phyloP scores from a whole-genome alignment of 306 rosid genomes.

The Arachis hypogaea region DNA sequence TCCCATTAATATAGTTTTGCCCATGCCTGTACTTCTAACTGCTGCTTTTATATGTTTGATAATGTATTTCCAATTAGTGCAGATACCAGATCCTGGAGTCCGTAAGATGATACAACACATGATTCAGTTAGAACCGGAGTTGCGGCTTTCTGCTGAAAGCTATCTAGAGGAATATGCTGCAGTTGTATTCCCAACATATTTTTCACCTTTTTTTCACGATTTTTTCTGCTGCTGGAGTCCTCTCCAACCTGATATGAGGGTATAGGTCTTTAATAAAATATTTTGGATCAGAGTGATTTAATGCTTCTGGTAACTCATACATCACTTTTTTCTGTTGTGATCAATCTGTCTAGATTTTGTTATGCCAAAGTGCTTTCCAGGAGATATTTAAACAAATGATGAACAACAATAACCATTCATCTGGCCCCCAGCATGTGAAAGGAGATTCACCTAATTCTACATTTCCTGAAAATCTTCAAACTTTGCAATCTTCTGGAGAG shows the following conservation, averaged over 20 bases:
- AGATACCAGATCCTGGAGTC: slow-evolving; percentile 93
- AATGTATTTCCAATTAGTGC: slow-evolving; percentile 43
- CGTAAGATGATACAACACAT: slow-evolving; percentile 93
- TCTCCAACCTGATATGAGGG: slow-evolving; percentile 93
- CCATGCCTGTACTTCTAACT: slow-evolving; percentile 13
- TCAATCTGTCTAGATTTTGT: slow-evolving; percentile 60
- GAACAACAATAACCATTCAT: slow-evolving; percentile 52
- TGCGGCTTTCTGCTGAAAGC: slow-evolving; percentile 80
- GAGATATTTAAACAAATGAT: slow-evolving; percentile 94
- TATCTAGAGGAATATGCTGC: slow-evolving; percentile 80
- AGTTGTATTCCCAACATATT: slow-evolving; percentile 83
- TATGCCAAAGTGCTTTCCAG: slow-evolving; percentile 87
- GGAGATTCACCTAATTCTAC: slow-evolving; percentile 52
- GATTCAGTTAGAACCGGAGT: slow-evolving; percentile 94
- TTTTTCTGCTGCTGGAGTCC: slow-evolving; percentile 93
- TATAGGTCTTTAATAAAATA: slow-evolving; percentile 38
- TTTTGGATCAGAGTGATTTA: slow-evolving; percentile 12
- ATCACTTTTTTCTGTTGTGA: slow-evolving; percentile 11
- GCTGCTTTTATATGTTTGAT: slow-evolving; percentile 22
- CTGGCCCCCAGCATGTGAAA: slow-evolving; percentile 50
- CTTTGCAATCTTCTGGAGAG: slow-evolving; percentile 74
- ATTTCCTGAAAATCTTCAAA: slow-evolving; percentile 60
- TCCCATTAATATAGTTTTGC: not conserved
- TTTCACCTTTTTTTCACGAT: slow-evolving; percentile 88
- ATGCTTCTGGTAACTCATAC: slow-evolving; percentile 23